A percentile compares a stretch with the other conserved stretches of the same genome.
These are phyloP conservation scores for Sutorius australiensis DNA, from an alignment of 768 basidiomycete genomes.

Conservation along the genomic window DNA sequence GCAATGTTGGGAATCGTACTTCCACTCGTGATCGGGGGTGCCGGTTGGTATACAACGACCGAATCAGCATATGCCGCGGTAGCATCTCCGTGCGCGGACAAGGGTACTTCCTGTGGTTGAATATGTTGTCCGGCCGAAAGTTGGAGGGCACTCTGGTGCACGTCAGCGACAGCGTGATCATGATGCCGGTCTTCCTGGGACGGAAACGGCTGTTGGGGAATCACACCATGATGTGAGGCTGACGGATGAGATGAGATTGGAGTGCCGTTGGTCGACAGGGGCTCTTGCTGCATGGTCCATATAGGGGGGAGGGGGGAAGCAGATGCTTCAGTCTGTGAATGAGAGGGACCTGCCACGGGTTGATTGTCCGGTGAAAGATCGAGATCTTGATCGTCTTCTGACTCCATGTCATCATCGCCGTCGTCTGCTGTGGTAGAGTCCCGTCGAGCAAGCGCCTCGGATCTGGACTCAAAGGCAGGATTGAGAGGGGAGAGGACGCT, in stretches of 20 bases:
- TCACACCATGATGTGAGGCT: constrained; percentile 25
- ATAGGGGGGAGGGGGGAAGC: constrained; percentile 31
- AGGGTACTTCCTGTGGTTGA: constrained; percentile 28
- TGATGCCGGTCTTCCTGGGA: constrained; percentile 27
- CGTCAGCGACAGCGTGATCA: constrained; percentile 22
- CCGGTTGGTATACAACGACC: constrained; percentile 32
- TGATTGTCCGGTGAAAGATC: constrained; percentile 25
- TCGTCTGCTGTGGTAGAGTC: constrained; percentile 31
- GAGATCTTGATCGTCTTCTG: constrained; percentile 33
- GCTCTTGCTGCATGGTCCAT: constrained; percentile 32
- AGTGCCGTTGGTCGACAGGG: constrained; percentile 24
- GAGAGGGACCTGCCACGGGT: constrained; percentile 26
- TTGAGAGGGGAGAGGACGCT: constrained; percentile 38
- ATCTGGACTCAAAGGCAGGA: constrained; percentile 36
- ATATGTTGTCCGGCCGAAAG: constrained; percentile 31
- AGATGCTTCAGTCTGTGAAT: constrained; percentile 25
- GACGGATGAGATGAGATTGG: constrained; percentile 33
- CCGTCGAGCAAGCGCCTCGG: constrained; percentile 27
- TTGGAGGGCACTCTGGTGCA: constrained; percentile 29
- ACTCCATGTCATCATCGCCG: constrained; percentile 35
- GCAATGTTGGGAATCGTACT: constrained; percentile 37
- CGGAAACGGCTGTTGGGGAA: constrained; percentile 30
- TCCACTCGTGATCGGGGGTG: constrained; percentile 31
- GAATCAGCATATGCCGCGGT: constrained; percentile 25
- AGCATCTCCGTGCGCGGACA: constrained; percentile 25